These are phyloP conservation scores for Erythrobasidium yunnanense DNA, from an alignment of 768 basidiomycete species.

Conservation along the genomic window DNA sequence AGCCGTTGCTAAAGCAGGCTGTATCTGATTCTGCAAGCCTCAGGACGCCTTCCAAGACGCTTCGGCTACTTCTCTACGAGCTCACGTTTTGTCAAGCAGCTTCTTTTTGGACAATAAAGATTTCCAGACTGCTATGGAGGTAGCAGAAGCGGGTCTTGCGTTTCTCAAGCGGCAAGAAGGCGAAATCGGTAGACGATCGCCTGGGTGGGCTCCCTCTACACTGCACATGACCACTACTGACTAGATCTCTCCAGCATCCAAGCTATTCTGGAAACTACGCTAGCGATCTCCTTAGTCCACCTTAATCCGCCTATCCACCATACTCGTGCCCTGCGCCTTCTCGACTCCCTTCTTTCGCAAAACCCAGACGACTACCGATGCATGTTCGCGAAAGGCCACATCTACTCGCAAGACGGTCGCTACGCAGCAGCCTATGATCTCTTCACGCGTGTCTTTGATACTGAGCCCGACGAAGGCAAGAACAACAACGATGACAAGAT, in stretches of 20 bases:
- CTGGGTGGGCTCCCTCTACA: conserved; percentile 44
- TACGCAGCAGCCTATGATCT: conserved; percentile 59
- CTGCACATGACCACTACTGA: no score
- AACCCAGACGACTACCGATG: conserved; percentile 56
- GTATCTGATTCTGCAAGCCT: background rate
- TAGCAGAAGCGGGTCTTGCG: conserved; percentile 60
- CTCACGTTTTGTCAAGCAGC: conserved; percentile 55
- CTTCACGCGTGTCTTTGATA: conserved; percentile 55
- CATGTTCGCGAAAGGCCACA: conserved; percentile 63
- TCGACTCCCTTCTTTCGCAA: conserved; percentile 58
- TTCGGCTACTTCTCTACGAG: conserved; percentile 42
- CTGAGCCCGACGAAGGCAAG: no score
- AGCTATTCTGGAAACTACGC: conserved; percentile 57
- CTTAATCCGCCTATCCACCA: conserved; percentile 85
- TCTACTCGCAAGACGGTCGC: conserved; percentile 53
- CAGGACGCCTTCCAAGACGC: background rate
- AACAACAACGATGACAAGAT: conserved; percentile 34
- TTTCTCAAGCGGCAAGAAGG: conserved; percentile 50
- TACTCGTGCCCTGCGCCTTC: conserved; percentile 57
- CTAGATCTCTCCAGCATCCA: no score
- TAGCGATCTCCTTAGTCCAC: conserved; percentile 70
- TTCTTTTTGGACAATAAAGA: conserved; percentile 60
- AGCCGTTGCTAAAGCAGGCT: no score
- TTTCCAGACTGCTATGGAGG: conserved; percentile 59
- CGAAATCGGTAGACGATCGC: conserved; percentile 51